These are phyloP conservation scores for Alternaria angustiovoidea DNA, from an alignment of 2,329 filamentous ascomycete species.

Conservation along the genomic window DNA sequence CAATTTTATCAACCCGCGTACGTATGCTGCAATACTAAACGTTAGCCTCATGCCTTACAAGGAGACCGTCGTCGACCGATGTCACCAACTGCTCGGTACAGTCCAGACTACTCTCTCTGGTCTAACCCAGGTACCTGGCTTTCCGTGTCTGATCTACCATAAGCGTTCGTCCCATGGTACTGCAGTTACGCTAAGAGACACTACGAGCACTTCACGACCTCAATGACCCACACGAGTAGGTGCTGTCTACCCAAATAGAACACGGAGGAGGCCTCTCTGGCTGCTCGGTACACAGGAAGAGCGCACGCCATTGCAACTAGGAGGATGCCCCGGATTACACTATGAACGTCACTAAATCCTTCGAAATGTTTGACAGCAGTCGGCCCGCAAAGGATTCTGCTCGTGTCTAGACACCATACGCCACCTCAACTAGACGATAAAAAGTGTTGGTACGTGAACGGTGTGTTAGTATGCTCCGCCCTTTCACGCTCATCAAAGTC, in stretches of 20 bases:
- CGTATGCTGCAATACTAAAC: not conserved
- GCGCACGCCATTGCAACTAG: not conserved
- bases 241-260: constrained; percentile 1
- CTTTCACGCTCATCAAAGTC: not conserved
- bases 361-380: not conserved
- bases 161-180: not conserved
- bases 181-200: constrained; percentile 1
- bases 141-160: constrained; percentile 1
- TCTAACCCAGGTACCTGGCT: constrained; percentile 14
- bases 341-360: not conserved
- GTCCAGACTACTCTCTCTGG: not conserved
- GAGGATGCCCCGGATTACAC: not conserved
- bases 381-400: not conserved
- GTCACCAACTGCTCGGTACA: constrained; percentile 9
- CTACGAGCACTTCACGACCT: not conserved
- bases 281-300: not conserved
- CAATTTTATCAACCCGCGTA: not conserved
- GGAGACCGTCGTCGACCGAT: not conserved
- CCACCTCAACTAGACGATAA: not conserved
- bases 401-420: not conserved
- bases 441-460: not conserved
- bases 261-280: not conserved
- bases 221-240: not conserved
- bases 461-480: not conserved
- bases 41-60: constrained; percentile 1